phyloP scores from a whole-genome alignment of 2,329 filamentous ascomycete species.

The Hymenoscyphus fraxineus region DNA sequence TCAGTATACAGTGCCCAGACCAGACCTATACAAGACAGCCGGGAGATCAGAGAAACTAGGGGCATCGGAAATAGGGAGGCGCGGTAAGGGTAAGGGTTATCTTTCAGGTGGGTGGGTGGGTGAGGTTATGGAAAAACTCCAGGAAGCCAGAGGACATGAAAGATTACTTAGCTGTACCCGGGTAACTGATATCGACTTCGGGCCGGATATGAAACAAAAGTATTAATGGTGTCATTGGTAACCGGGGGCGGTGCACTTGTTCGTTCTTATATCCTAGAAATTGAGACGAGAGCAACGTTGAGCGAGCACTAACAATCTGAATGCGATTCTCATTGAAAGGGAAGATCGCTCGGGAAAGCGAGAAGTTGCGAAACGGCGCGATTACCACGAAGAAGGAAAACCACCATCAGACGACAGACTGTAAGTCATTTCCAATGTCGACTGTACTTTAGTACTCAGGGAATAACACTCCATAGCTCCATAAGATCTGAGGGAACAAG shows the following conservation, averaged over 20 bases:
- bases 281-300: background rate
- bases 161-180: too few species aligned
- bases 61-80: too few species aligned
- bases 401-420: background rate
- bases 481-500: background rate
- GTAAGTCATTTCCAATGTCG: background rate
- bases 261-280: constrained; percentile 6
- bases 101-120: too few species aligned
- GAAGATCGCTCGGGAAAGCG: background rate
- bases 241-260: background rate
- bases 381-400: background rate
- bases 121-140: too few species aligned
- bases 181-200: too few species aligned
- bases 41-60: too few species aligned
- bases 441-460: background rate
- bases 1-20: too few species aligned
- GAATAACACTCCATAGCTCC: background rate
- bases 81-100: too few species aligned
- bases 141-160: too few species aligned
- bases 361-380: background rate
- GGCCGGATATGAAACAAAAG: too few species aligned
- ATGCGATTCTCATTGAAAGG: background rate
- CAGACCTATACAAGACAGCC: too few species aligned
- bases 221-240: too few species aligned
- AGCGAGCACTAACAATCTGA: background rate